These are phyloP conservation scores for Pyronema omphalodes DNA, from an alignment of 495 filamentous ascomycete species.

Conservation along the genomic window DNA sequence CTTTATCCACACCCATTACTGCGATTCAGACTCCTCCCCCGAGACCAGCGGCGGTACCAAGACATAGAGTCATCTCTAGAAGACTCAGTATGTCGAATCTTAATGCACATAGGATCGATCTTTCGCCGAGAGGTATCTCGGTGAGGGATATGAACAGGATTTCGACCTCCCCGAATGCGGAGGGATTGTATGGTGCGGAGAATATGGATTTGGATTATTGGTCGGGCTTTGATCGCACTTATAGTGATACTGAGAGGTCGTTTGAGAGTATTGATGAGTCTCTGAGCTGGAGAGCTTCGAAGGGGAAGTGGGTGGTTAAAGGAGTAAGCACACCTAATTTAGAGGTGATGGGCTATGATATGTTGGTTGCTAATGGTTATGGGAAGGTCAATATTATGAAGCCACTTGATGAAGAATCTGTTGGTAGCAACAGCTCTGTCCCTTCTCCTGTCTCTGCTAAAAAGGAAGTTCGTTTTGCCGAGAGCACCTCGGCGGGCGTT, in stretches of 20 bases:
- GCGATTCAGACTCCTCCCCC: neutral
- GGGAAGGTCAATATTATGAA: neutral
- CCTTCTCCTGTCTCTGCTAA: neutral
- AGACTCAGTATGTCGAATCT: neutral
- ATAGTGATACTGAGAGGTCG: neutral
- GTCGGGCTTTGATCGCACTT: neutral
- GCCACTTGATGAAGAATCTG: neutral
- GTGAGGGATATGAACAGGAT: neutral
- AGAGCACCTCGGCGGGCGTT: neutral
- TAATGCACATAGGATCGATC: neutral
- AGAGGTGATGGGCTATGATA: neutral
- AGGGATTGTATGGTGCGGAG: slow-evolving; percentile 2
- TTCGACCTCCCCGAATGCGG: neutral
- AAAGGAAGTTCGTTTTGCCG: slow-evolving; percentile 2
- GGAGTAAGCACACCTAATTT: neutral
- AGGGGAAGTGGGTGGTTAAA: slow-evolving; percentile 1
- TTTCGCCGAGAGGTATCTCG: neutral
- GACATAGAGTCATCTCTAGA: neutral
- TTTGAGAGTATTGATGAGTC: slow-evolving; percentile 2
- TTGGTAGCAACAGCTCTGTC: neutral
- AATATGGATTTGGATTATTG: neutral
- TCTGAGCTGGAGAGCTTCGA: neutral
- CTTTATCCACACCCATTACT: neutral
- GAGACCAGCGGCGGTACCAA: neutral
- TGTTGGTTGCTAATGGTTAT: neutral